Evolutionary conservation across 495 filamentous ascomycete species (phyloP), one percentile per base, ranked within the genome.

Genomic region (Daldinia concentrica): DNA sequence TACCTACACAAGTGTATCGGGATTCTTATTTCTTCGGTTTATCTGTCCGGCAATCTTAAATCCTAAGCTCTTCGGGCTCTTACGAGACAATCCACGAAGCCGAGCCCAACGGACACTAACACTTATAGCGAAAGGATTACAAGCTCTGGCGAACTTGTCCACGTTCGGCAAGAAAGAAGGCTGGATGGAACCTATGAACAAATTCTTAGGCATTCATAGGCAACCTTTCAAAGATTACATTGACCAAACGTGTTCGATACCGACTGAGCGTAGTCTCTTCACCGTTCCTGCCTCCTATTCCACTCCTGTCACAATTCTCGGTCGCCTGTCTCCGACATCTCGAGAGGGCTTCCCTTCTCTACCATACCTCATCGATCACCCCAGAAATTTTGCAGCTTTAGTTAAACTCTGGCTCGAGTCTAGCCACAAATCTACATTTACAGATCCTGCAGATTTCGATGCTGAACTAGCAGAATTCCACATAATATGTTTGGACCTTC

Each of bases 171-270:
- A 90, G 74, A 98, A 98, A 78, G 95, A 98, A 78, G 87, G 90
- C 4, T 99, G 95, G 94, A 99, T 99, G 95, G 96, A 97, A 79
- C 93, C 93, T 4, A 98, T 98, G 96, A 99, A 98, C 75, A 86
- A 85, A 11, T 93, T 93, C 71, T 82, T 93, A 62, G 72, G 74
- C 9, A 79, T 83, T n/a, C 84, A 91, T 64, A 81, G 89, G 8
- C 87, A 90, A 61, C 88, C 91, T 24, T 92, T 98, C 81, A 96
- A 93, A 77, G 85, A 89, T 27, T 98, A 95, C 73, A 89, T 98
- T 66, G 94, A 98, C 74, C 83, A 85, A 26, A 89, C 97, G 50
- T 98, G 94, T 79, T 86, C 88, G 30, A 92, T 99, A 56, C 89
- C 94, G 1, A 86, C 87, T 6, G 89, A 95, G 62, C 85, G 87